phyloP scores from a whole-genome alignment of 768 basidiomycete species.

The Mycena filopes region DNA sequence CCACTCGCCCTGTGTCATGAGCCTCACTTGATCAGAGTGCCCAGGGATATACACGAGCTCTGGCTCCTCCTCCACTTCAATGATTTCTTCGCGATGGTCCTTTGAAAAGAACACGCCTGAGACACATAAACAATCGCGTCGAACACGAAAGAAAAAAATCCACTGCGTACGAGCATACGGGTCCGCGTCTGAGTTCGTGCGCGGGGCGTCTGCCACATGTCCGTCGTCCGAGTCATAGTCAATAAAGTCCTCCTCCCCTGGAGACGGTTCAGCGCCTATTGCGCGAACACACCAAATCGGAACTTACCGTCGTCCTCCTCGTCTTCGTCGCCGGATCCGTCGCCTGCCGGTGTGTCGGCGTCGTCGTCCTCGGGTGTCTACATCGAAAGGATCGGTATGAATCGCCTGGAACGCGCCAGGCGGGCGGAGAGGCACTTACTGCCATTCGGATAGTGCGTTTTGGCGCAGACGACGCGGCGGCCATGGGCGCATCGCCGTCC shows the following conservation, averaged over 20 bases:
- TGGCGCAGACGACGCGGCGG: slow-evolving; percentile 26
- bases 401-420: neutral
- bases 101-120: slow-evolving; percentile 95
- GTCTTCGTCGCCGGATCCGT: slow-evolving; percentile 58
- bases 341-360: slow-evolving; percentile 61
- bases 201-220: slow-evolving; percentile 49
- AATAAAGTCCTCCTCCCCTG: slow-evolving; percentile 65
- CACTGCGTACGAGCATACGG: slow-evolving; percentile 81
- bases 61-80: slow-evolving; percentile 88
- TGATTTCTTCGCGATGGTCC: slow-evolving; percentile 90
- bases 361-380: slow-evolving; percentile 74
- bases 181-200: slow-evolving; percentile 71
- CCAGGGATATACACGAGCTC: slow-evolving; percentile 59
- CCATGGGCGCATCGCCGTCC: slow-evolving; percentile 65
- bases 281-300: slow-evolving; percentile 45
- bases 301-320: slow-evolving; percentile 63
- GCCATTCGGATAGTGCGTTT: slow-evolving; percentile 32
- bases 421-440: slow-evolving; percentile 6
- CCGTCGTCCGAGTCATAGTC: slow-evolving; percentile 90
- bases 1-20: slow-evolving; percentile 93
- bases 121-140: slow-evolving; percentile 18
- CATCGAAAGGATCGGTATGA: slow-evolving; percentile 17
- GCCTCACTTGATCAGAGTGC: slow-evolving; percentile 58
- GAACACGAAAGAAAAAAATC: neutral
- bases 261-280: neutral